Base-by-base conservation (phyloP, 805 yeast genomes). In the Lipomyces sp. region DNA sequence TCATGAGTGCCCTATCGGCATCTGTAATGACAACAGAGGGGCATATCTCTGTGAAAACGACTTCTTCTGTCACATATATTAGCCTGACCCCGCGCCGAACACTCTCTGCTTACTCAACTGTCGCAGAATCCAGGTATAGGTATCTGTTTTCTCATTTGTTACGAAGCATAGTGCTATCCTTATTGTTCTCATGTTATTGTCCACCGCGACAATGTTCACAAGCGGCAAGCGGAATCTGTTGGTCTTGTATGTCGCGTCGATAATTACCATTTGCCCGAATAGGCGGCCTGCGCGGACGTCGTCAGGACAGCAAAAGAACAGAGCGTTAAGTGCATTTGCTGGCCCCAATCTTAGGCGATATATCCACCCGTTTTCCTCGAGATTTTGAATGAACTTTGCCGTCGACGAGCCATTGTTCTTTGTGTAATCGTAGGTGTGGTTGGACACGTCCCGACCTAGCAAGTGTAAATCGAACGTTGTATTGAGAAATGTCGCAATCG, bases 191-290 rank as follows among this genome's bases (percentile, higher is more conserved):
- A 24, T 24, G 24, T 24, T 24, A 24, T 24, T n/a, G 53, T 48
- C 53, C 6, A n/a, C 11, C 6, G 53, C 15, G 29, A 48, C 53
- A 48, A 48, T 48, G 53, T 48, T 48, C 18, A 48, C 53, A n/a
- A 48, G 29, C 6, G 53, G 18, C 8, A 50, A 50, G 32, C 53
- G 53, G 53, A 50, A 50, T 29, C 53, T 50, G 53, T 50, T 50
- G 15, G 53, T 50, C 18, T 50, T 50, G 18, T 50, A 50, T 13
- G 53, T 50, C 29, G 53, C 53, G 18, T 50, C 53, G 53, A 50
- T 50, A 50, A 50, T 13, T 29, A 50, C 53, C 32, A 50, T 50
- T 50, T 50, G 53, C 18, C 53, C 53, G 32, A 24, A 50, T 29
- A 50, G 53, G 32, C 32, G 53, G 29, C 32, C 53, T 4, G 29